A percentile compares a stretch with the other conserved stretches of the same genome.
These are phyloP conservation scores for Leucaena leucocephala DNA, from an alignment of 306 rosid species.

Conservation along the genomic window DNA sequence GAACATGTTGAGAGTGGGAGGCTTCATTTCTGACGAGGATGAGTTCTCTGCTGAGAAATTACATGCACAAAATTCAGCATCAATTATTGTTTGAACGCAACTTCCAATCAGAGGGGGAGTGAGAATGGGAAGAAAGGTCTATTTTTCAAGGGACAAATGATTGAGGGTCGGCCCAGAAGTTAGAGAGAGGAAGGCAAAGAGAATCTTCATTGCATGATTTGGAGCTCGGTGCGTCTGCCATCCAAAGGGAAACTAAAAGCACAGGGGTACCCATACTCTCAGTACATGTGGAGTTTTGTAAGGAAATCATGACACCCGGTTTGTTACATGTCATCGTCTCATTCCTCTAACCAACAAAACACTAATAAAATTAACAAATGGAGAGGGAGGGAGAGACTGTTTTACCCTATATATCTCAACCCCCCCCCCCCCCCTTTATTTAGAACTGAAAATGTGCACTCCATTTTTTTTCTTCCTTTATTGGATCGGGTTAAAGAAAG, in stretches of 20 bases:
- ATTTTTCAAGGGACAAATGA: conserved; percentile 39
- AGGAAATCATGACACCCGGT: conserved; percentile 51
- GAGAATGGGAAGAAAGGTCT: conserved; percentile 7
- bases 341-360: conserved; percentile 27
- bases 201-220: conserved; percentile 45
- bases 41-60: conserved; percentile 49
- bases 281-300: conserved; percentile 39
- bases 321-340: conserved; percentile 64
- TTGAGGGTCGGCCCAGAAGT: conserved; percentile 28
- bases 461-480: background rate
- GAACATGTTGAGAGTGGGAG: conserved; percentile 92
- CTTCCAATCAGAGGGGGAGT: background rate
- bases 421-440: background rate
- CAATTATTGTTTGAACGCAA: conserved; percentile 8
- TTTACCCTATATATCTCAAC: background rate
- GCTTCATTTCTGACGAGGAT: conserved; percentile 74
- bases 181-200: conserved; percentile 32
- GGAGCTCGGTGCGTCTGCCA: conserved; percentile 16
- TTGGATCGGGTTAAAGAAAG: conserved; percentile 72
- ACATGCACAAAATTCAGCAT: conserved; percentile 40
- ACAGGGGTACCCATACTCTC: conserved; percentile 43
- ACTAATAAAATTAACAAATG: conserved; percentile 13
- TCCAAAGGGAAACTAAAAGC: conserved; percentile 32
- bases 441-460: conserved; percentile 19
- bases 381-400: conserved; percentile 20